Conservation (phyloP, 768 basidiomycete genomes). For the Tubosaeta sp. region DNA sequence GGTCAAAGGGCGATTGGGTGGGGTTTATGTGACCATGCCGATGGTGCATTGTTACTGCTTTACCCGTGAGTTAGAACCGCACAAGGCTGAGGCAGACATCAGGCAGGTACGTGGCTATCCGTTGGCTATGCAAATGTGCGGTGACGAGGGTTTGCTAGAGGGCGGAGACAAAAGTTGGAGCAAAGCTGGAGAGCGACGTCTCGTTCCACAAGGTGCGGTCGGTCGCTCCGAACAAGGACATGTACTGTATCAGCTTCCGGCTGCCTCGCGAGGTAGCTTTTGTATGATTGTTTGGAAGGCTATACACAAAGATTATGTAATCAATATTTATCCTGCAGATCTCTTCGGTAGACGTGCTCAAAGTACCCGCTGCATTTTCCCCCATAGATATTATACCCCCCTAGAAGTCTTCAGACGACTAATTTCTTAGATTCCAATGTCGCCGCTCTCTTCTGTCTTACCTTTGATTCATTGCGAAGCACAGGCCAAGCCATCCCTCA, state of each 20-base stretch:
- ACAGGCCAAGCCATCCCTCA: conserved; percentile 37
- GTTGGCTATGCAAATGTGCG: neutral
- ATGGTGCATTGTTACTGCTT: conserved; percentile 97
- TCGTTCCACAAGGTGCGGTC: conserved; percentile 77
- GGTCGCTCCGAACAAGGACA: conserved; percentile 94
- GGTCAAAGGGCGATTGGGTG: conserved; percentile 41
- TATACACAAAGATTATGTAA: conserved; percentile 33
- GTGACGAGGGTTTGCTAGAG: conserved; percentile 44
- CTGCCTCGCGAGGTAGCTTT: conserved; percentile 48
- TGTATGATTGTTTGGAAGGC: conserved; percentile 27
- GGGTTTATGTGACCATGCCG: conserved; percentile 57
- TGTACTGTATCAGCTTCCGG: conserved; percentile 94
- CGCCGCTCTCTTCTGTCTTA: conserved; percentile 38
- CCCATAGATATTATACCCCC: conserved; percentile 33
- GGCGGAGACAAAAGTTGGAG: conserved; percentile 63
- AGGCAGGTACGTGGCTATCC: conserved; percentile 52
- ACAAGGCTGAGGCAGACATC: conserved; percentile 73
- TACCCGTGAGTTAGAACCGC: conserved; percentile 73
- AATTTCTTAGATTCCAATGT: conserved; percentile 35
- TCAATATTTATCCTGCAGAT: conserved; percentile 25
- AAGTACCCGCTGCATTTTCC: conserved; percentile 16
- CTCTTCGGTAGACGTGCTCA: neutral
- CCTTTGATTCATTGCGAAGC: conserved; percentile 54
- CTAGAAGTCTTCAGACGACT: conserved; percentile 26
- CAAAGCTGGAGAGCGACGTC: conserved; percentile 45